Evolutionary conservation across 768 basidiomycete species (phyloP).

Genomic region (Symmetrospora coprosmae): DNA sequence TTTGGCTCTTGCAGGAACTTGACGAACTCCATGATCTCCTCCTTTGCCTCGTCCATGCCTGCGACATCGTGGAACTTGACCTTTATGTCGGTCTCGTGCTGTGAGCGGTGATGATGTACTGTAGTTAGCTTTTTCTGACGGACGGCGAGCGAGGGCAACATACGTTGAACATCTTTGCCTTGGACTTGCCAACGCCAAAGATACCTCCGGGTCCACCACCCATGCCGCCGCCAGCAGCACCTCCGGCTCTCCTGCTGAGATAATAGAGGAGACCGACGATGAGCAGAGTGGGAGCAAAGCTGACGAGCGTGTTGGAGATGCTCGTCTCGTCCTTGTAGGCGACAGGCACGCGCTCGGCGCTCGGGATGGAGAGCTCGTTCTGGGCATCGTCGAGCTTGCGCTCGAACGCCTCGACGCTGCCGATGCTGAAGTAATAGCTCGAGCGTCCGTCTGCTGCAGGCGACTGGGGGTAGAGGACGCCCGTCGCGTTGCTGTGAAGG

Average conservation of each 20-base stretch:
- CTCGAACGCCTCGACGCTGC: constrained; percentile 92
- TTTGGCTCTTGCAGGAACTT: constrained; percentile 93
- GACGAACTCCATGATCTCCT: constrained; percentile 99
- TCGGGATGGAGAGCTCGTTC: constrained; percentile 76
- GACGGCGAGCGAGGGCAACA: not conserved
- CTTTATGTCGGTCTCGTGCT: constrained; percentile 74
- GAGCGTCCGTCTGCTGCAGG: constrained; percentile 36
- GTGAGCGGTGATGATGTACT: not conserved
- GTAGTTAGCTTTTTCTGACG: not conserved
- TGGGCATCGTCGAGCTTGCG: constrained; percentile 88
- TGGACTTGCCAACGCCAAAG: constrained; percentile 92
- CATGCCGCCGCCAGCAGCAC: constrained; percentile 43
- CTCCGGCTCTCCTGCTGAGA: constrained; percentile 58
- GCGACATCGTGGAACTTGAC: constrained; percentile 93
- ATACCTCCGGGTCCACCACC: constrained; percentile 61
- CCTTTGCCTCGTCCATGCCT: constrained; percentile 99
- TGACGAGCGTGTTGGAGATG: constrained; percentile 60
- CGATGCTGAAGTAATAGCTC: constrained; percentile 82
- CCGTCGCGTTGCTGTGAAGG: constrained; percentile 76
- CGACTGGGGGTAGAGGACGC: constrained; percentile 54
- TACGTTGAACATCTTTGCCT: constrained; percentile 81
- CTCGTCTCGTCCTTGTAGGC: constrained; percentile 93
- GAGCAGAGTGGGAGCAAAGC: constrained; percentile 87
- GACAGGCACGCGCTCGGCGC: constrained; percentile 85
- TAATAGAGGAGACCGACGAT: constrained; percentile 80